These are phyloP conservation scores for Psilocybe azurescens DNA, from an alignment of 768 basidiomycete species.

Conservation along the genomic window DNA sequence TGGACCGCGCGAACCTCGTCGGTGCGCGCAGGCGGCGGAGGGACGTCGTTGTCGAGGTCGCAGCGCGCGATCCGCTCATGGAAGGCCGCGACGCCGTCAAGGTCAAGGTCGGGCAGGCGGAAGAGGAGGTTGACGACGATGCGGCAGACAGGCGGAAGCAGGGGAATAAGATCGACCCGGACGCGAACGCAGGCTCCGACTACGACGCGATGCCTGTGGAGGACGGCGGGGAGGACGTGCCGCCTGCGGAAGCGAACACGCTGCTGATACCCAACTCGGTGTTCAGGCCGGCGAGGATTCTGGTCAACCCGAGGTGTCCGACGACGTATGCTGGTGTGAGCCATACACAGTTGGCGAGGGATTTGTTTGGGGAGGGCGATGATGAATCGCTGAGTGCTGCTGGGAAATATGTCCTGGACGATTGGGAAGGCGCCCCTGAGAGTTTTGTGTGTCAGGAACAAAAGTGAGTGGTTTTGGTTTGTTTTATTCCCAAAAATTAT, in stretches of 20 bases:
- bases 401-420: constrained; percentile 85
- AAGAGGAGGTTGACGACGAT: constrained; percentile 40
- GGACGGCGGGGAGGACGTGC: constrained; percentile 52
- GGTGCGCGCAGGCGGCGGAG: constrained; percentile 34
- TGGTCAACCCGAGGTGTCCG: constrained; percentile 96
- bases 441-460: constrained; percentile 99
- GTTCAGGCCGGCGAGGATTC: constrained; percentile 87
- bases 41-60: constrained; percentile 37
- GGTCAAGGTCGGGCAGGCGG: constrained; percentile 35
- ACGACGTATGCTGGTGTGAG: constrained; percentile 98
- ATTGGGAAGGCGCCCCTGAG: constrained; percentile 97
- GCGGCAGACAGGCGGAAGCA: constrained; percentile 33
- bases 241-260: constrained; percentile 39
- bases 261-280: constrained; percentile 85
- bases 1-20: constrained; percentile 46
- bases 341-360: constrained; percentile 94
- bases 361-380: constrained; percentile 87
- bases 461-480: constrained; percentile 48
- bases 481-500: not conserved
- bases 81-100: constrained; percentile 38
- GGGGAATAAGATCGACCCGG: constrained; percentile 55
- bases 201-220: constrained; percentile 85
- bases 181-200: constrained; percentile 86
- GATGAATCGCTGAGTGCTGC: constrained; percentile 54
- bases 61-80: constrained; percentile 37